Evolutionary conservation across 2,329 filamentous ascomycete genomes (phyloP).

Genomic region (Aureobasidium lini): DNA sequence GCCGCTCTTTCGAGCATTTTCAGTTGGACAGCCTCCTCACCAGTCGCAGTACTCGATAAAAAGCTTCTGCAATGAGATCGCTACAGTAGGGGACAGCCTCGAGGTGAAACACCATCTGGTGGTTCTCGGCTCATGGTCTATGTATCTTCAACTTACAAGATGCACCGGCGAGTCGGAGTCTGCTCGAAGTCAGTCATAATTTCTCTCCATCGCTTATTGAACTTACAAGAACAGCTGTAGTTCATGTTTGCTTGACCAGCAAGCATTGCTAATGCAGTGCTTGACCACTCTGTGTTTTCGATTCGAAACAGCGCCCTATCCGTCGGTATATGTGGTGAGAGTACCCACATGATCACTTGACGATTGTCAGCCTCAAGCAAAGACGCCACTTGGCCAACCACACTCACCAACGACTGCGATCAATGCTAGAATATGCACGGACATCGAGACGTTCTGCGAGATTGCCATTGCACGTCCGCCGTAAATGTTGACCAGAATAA

Average conservation of each 20-base stretch:
- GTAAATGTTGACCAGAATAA: not conserved
- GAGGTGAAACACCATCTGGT: too few species aligned
- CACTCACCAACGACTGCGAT: conserved; percentile 20
- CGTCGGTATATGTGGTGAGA: conserved; percentile 21
- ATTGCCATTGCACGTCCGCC: not conserved
- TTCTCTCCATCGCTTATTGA: too few species aligned
- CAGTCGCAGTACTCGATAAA: too few species aligned
- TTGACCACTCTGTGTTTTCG: conserved; percentile 31
- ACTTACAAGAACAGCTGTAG: not conserved
- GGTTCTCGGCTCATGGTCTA: too few species aligned
- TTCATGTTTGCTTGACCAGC: conserved; percentile 23
- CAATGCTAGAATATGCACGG: conserved; percentile 33
- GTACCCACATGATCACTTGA: conserved; percentile 16
- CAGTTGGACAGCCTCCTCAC: too few species aligned
- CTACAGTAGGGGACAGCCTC: too few species aligned
- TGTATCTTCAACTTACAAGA: conserved; percentile 9
- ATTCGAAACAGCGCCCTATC: conserved; percentile 31
- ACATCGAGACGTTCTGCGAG: conserved; percentile 31
- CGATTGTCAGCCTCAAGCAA: not conserved
- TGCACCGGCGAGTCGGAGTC: conserved; percentile 14
- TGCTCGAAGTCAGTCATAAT: not conserved
- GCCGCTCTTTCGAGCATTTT: too few species aligned
- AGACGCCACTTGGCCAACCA: not conserved
- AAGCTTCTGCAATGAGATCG: too few species aligned
- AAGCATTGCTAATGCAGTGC: conserved; percentile 23